phyloP scores from a whole-genome alignment of 108 stramenopile species.

The Nitzschia sp. region DNA sequence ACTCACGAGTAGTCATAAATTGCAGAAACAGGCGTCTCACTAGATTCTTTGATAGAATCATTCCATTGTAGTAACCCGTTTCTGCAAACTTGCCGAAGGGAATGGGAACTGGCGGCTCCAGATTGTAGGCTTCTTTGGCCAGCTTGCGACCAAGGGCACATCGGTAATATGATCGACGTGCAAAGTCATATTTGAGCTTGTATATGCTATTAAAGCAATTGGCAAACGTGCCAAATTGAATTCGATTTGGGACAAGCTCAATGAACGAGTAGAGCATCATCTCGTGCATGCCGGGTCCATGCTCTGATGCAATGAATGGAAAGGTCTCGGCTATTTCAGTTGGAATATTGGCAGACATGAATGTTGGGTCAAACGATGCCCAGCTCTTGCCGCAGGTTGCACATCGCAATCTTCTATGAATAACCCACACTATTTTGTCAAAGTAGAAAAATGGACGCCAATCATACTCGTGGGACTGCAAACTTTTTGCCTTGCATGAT shows the following conservation, averaged over 20 bases:
- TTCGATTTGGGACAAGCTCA: neutral
- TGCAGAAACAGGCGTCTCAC: neutral
- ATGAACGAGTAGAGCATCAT: neutral
- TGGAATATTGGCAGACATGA: neutral
- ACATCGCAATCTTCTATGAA: neutral
- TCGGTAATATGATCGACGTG: neutral
- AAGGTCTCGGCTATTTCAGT: neutral
- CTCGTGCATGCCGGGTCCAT: neutral
- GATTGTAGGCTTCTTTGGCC: neutral
- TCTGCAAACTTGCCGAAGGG: neutral
- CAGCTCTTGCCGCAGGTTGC: neutral
- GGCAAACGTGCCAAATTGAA: neutral
- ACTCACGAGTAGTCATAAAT: neutral
- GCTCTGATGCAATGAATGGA: neutral
- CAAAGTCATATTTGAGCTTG: neutral
- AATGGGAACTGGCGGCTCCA: neutral
- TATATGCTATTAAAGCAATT: neutral
- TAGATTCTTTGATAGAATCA: neutral
- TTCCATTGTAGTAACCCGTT: neutral
- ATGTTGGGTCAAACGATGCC: neutral
- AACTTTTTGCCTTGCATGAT: neutral
- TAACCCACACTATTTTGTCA: neutral
- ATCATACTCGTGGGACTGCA: neutral
- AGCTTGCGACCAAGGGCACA: neutral
- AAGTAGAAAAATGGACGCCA: neutral